These are phyloP conservation scores for Hypoxylon lenormandii DNA, from an alignment of 495 filamentous ascomycete species.

Conservation along the genomic window DNA sequence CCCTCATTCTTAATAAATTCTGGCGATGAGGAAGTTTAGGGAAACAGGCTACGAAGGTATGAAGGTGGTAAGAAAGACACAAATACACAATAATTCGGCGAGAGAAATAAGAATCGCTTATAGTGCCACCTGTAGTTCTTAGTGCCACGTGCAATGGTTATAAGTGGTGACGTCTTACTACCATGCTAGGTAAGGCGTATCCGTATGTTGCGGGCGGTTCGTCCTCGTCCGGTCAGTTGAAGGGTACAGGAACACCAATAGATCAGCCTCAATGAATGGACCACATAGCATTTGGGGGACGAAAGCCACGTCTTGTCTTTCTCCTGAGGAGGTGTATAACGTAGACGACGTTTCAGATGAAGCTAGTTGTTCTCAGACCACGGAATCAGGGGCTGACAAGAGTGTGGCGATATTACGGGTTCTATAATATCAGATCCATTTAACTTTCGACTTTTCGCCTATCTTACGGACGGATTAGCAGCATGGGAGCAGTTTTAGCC, in stretches of 20 bases:
- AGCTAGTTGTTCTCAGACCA: constrained; percentile 10
- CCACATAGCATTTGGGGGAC: background rate
- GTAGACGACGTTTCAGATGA: constrained; percentile 21
- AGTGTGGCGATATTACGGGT: background rate
- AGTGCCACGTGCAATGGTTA: background rate
- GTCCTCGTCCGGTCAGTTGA: background rate
- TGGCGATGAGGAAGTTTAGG: background rate
- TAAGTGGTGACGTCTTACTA: background rate
- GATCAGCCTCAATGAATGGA: background rate
- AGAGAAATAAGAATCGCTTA: constrained; percentile 3
- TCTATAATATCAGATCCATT: background rate
- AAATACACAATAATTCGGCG: constrained; percentile 1
- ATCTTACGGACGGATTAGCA: background rate
- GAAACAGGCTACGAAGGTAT: constrained; percentile 3
- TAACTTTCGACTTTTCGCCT: background rate
- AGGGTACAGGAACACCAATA: constrained; percentile 1
- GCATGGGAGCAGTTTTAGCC: background rate
- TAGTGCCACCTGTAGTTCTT: background rate
- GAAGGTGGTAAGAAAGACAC: constrained; percentile 2
- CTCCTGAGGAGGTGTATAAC: constrained; percentile 7
- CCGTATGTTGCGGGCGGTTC: constrained; percentile 1
- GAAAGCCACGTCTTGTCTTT: background rate
- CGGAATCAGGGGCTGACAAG: constrained; percentile 16
- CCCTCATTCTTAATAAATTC: constrained; percentile 13
- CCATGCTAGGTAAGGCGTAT: background rate